These are phyloP conservation scores for Sporothrix pseudoabietina DNA, from an alignment of 2,329 filamentous ascomycete species.

Conservation along the genomic window DNA sequence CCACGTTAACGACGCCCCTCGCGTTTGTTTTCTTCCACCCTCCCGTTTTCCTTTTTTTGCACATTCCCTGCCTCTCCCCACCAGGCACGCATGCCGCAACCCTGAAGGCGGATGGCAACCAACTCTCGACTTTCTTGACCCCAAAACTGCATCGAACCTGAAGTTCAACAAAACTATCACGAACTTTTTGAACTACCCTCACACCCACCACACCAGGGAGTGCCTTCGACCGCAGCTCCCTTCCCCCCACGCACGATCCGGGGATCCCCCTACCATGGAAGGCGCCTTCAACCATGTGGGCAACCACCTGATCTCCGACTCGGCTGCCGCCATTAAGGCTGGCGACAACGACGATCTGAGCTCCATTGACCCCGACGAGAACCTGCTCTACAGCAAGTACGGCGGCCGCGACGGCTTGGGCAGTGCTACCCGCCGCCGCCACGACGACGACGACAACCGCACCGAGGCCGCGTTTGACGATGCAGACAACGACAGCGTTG, in stretches of 20 bases:
- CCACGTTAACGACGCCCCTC: conserved; percentile 3
- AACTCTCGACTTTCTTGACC: conserved; percentile 12
- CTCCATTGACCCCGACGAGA: conserved; percentile 75
- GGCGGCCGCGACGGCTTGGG: conserved; percentile 57
- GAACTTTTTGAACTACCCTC: background rate
- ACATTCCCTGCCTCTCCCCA: background rate
- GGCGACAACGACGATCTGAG: conserved; percentile 74
- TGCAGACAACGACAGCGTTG: conserved; percentile 74
- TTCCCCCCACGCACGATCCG: background rate
- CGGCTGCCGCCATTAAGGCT: conserved; percentile 83
- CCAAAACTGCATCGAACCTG: background rate
- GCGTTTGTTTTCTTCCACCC: background rate
- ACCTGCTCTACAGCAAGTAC: conserved; percentile 72
- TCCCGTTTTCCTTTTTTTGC: background rate
- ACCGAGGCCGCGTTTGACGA: conserved; percentile 75
- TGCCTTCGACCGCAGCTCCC: background rate
- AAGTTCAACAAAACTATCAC: conserved; percentile 3
- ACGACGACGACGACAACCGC: conserved; percentile 88
- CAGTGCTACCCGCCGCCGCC: conserved; percentile 58
- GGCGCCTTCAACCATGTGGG: conserved; percentile 85
- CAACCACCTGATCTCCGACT: conserved; percentile 83
- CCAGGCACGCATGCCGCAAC: conserved; percentile 25
- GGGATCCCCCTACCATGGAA: conserved; percentile 62
- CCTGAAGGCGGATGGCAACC: conserved; percentile 23
- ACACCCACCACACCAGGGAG: background rate